A percentile compares a stretch with the other conserved stretches of the same genome.
These are phyloP conservation scores for Evernia prunastri DNA, from an alignment of 495 filamentous ascomycete species.

Conservation along the genomic window DNA sequence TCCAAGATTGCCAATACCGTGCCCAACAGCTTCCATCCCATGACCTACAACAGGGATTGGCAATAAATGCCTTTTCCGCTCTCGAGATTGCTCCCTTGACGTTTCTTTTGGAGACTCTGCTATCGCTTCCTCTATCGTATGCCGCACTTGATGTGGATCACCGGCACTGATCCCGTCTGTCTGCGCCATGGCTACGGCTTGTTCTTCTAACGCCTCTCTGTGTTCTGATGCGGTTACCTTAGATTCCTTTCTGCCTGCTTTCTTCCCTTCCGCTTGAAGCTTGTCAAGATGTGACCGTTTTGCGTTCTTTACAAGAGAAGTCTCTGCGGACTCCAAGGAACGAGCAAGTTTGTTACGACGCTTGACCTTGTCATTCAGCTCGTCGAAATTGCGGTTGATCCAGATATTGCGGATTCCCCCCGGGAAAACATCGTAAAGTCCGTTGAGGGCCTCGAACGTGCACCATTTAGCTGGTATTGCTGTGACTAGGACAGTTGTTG, in stretches of 20 bases:
- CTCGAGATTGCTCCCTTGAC: conserved; percentile 29
- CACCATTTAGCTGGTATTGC: conserved; percentile 88
- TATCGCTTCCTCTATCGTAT: conserved; percentile 62
- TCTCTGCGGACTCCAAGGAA: conserved; percentile 75
- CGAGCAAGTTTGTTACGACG: conserved; percentile 63
- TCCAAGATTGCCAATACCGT: conserved; percentile 55
- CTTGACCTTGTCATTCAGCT: conserved; percentile 80
- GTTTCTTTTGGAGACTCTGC: conserved; percentile 39
- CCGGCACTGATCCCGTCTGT: conserved; percentile 73
- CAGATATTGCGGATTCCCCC: conserved; percentile 94
- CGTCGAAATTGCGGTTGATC: conserved; percentile 89
- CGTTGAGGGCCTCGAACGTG: conserved; percentile 66
- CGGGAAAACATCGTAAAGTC: conserved; percentile 93
- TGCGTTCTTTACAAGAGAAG: conserved; percentile 68
- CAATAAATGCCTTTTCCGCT: conserved; percentile 29
- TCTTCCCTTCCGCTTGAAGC: conserved; percentile 56
- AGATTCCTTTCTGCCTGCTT: conserved; percentile 45
- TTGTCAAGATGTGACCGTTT: conserved; percentile 70
- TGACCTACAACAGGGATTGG: conserved; percentile 41
- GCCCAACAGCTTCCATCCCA: conserved; percentile 46
- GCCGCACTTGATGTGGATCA: conserved; percentile 70
- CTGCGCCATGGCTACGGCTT: conserved; percentile 56
- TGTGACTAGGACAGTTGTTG: conserved; percentile 88
- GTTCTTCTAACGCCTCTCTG: conserved; percentile 40
- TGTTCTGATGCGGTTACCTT: conserved; percentile 46